Evolutionary conservation across 2,329 filamentous ascomycete genomes (phyloP).

Genomic region (Trichoderma polysporum): DNA sequence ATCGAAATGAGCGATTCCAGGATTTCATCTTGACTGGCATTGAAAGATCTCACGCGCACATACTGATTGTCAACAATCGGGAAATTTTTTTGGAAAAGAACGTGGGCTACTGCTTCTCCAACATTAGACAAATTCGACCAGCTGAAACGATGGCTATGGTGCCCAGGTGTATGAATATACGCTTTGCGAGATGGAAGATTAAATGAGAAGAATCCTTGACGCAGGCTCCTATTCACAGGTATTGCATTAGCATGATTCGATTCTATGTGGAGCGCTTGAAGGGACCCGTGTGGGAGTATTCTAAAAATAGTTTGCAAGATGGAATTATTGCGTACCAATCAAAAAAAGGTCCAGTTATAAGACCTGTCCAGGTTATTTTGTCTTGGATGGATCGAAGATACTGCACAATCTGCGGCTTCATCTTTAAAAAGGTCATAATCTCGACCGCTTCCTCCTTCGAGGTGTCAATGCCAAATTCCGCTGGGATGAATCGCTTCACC

Average conservation of each 20-base stretch:
- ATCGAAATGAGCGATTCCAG: not conserved
- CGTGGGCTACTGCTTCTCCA: not conserved
- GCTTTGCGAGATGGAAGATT: not conserved
- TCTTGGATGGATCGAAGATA: not conserved
- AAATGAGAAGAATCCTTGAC: conserved; percentile 1
- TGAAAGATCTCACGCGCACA: not conserved
- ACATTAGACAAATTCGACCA: not conserved
- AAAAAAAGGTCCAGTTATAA: not conserved
- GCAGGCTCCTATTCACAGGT: not conserved
- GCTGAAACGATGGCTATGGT: not conserved
- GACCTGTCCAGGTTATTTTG: not conserved
- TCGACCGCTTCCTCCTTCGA: not conserved
- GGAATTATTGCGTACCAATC: not conserved
- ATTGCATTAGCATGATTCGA: not conserved
- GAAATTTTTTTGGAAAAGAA: not conserved
- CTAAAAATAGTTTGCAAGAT: not conserved
- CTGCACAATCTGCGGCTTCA: not conserved
- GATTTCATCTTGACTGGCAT: conserved; percentile 11
- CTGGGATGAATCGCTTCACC: not conserved
- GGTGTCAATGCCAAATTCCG: not conserved
- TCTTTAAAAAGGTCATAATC: not conserved
- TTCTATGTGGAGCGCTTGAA: no score
- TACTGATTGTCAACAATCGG: not conserved
- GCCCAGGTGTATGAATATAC: not conserved
- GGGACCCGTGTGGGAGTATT: not conserved